Percentiles rank a stretch among this genome's conserved stretches.
phyloP scores from a whole-genome alignment of 75 land plant species.

The Larix kaempferi region DNA sequence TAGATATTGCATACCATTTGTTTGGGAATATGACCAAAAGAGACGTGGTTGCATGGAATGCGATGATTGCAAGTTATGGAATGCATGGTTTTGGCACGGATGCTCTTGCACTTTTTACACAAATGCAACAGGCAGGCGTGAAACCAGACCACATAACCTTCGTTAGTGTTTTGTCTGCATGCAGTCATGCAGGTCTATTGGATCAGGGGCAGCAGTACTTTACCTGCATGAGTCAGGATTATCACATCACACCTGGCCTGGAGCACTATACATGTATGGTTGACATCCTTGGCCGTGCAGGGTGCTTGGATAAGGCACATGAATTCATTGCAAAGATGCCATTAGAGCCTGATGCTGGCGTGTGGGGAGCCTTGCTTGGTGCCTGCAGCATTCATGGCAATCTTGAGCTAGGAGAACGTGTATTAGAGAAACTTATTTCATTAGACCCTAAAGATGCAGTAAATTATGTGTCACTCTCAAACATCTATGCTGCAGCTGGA shows the following conservation, averaged over 20 bases:
- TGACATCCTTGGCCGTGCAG: constrained; percentile 48
- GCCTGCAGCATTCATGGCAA: constrained; percentile 37
- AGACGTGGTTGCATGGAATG: background rate
- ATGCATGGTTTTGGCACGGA: background rate
- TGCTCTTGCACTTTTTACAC: background rate
- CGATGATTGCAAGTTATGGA: background rate
- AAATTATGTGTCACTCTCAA: constrained; percentile 22
- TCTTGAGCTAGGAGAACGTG: constrained; percentile 16
- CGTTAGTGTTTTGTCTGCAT: constrained; percentile 45
- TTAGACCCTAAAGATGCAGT: constrained; percentile 21
- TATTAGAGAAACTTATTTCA: constrained; percentile 17
- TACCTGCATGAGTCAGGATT: constrained; percentile 47
- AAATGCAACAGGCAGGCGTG: background rate
- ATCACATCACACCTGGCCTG: constrained; percentile 45
- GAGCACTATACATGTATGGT: constrained; percentile 60
- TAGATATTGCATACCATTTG: background rate
- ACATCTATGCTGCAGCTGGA: constrained; percentile 29
- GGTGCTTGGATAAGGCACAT: constrained; percentile 54
- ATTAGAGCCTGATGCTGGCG: constrained; percentile 38
- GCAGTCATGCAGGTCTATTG: constrained; percentile 33
- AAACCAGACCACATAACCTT: constrained; percentile 18
- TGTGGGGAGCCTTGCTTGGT: constrained; percentile 64
- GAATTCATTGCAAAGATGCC: constrained; percentile 70
- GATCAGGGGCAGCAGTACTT: constrained; percentile 58
- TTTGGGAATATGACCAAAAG: background rate